A percentile compares a stretch with the other conserved stretches of the same genome.
Evolutionary conservation across 495 filamentous ascomycete species (phyloP).

Genomic region (Mytilinidion resinicola): DNA sequence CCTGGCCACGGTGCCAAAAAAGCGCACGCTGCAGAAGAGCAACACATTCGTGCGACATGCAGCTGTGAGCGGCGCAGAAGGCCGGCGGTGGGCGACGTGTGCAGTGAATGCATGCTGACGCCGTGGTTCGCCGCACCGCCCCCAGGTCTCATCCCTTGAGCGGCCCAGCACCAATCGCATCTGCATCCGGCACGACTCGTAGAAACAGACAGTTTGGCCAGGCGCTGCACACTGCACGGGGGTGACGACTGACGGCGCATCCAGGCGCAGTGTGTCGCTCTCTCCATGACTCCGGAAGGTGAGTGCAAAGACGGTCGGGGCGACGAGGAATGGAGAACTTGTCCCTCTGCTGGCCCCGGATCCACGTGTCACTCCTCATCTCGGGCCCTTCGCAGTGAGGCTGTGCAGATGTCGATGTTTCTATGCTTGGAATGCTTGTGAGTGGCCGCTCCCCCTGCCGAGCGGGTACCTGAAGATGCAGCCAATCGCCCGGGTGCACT

Average conservation of each 20-base stretch:
- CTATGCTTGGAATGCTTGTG: background rate
- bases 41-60: background rate
- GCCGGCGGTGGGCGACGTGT: background rate
- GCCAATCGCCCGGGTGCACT: background rate
- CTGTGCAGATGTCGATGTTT: background rate
- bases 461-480: background rate
- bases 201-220: background rate
- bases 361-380: slow-evolving; percentile 1
- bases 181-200: background rate
- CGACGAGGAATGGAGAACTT: background rate
- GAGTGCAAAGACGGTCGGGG: background rate
- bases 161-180: background rate
- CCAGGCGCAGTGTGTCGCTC: background rate
- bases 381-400: background rate
- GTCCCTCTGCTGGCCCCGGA: background rate
- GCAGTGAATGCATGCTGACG: background rate
- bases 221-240: background rate
- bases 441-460: background rate
- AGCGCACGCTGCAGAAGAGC: background rate
- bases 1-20: background rate
- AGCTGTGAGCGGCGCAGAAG: background rate
- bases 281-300: background rate
- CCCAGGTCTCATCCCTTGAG: background rate
- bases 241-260: background rate
- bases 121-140: background rate